Percentiles rank a stretch among this genome's conserved stretches.
phyloP scores from a whole-genome alignment of 208 protist genomes.

The Leishmania lainsoni region DNA sequence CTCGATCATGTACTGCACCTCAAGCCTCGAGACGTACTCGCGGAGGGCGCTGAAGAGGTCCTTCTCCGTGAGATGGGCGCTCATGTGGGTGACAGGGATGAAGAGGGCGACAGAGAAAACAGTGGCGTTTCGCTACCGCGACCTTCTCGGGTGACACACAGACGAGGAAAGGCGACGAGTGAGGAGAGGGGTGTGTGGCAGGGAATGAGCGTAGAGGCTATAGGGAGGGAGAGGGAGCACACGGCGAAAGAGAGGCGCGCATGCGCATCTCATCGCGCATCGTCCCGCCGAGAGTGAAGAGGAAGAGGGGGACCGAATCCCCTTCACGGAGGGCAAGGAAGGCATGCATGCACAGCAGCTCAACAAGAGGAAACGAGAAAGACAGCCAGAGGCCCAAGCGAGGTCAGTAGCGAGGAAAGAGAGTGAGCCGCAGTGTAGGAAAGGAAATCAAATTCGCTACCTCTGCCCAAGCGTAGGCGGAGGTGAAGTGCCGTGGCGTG shows the following conservation, averaged over 20 bases:
- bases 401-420: too few relatives aligned
- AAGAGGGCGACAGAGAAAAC: not conserved
- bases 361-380: not conserved
- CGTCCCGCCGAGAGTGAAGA: not conserved
- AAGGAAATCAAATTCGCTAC: not conserved
- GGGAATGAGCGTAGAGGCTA: not conserved
- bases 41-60: constrained; percentile 45
- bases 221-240: not conserved
- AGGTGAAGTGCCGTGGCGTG: not conserved
- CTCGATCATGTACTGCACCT: constrained; percentile 74
- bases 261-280: not conserved
- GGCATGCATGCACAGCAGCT: not conserved
- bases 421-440: not conserved
- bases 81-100: constrained; percentile 9
- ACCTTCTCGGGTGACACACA: not conserved
- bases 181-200: not conserved
- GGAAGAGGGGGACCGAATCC: not conserved
- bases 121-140: not conserved
- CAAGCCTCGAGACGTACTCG: constrained; percentile 50
- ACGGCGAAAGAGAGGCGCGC: not conserved
- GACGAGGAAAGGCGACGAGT: not conserved
- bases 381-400: not conserved
- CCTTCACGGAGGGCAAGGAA: not conserved
- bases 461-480: not conserved
- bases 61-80: constrained; percentile 19